Conservation (phyloP, 139 green algal species). For the Picochlorum costavermella region DNA sequence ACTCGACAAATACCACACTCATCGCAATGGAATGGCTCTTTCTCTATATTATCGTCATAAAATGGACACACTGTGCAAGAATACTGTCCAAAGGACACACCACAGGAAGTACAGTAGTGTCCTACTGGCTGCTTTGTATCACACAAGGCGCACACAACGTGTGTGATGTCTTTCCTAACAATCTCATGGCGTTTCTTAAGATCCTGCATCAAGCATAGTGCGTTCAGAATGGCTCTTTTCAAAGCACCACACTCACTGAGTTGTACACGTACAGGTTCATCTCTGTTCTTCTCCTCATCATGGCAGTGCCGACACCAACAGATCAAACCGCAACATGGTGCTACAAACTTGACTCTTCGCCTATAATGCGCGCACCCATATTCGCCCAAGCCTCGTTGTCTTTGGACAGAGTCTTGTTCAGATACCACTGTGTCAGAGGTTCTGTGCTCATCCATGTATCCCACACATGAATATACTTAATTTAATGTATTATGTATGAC, state of each 20-base stretch:
- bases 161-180: constrained; percentile 59
- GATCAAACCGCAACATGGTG: constrained; percentile 60
- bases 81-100: constrained; percentile 64
- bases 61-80: constrained; percentile 63
- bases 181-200: constrained; percentile 60
- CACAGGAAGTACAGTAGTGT: constrained; percentile 56
- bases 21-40: constrained; percentile 85
- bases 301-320: constrained; percentile 83
- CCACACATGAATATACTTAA: no score
- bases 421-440: neutral
- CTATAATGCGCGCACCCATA: constrained; percentile 75
- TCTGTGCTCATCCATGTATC: no score
- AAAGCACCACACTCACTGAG: no score
- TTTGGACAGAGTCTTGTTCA: neutral
- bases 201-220: constrained; percentile 39
- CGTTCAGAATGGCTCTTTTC: no score
- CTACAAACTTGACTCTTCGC: constrained; percentile 62
- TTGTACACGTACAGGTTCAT: constrained; percentile 25
- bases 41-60: constrained; percentile 77
- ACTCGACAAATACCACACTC: constrained; percentile 81
- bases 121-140: constrained; percentile 50
- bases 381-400: constrained; percentile 13
- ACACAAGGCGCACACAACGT: constrained; percentile 76
- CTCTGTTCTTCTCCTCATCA: constrained; percentile 60
- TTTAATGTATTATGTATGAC: no score